phyloP scores from a whole-genome alignment of 371 early-diverging fungal genomes.

The Rhizomucor pusillus region DNA sequence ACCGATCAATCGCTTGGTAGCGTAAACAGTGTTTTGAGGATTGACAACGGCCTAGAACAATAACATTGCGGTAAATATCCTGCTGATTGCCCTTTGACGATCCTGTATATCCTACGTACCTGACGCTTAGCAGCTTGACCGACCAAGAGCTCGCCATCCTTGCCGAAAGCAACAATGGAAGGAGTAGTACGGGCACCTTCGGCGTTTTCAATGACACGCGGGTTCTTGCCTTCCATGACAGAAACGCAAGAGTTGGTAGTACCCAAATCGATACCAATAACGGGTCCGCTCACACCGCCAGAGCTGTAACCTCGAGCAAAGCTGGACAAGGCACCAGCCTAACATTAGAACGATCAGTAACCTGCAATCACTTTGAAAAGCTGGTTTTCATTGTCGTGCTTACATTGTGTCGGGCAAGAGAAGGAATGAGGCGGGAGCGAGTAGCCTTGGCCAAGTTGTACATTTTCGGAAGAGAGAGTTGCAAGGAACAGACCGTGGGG shows the following conservation, averaged over 20 bases:
- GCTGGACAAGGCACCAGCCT: conserved; percentile 22
- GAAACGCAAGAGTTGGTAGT: conserved; percentile 99
- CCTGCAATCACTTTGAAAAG: not conserved
- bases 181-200: conserved; percentile 98
- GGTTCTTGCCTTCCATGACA: conserved; percentile 96
- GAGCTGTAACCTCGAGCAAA: conserved; percentile 37
- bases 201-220: conserved; percentile 95
- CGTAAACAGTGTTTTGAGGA: conserved; percentile 90
- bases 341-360: not conserved
- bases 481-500: conserved; percentile 13
- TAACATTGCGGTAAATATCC: not conserved
- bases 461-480: conserved; percentile 16
- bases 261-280: conserved; percentile 99
- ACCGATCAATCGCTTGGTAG: conserved; percentile 96
- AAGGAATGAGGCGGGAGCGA: conserved; percentile 25
- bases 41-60: conserved; percentile 81
- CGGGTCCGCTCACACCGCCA: conserved; percentile 85
- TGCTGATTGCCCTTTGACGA: not conserved
- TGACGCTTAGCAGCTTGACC: conserved; percentile 97
- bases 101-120: conserved; percentile 30
- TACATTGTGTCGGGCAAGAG: conserved; percentile 28
- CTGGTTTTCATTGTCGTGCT: conserved; percentile 1
- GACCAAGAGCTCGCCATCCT: conserved; percentile 91
- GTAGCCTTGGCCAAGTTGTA: conserved; percentile 33
- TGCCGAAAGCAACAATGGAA: conserved; percentile 93